Conservation (phyloP, 2,329 filamentous ascomycete genomes). For the Sphaerulina vaccinii region DNA sequence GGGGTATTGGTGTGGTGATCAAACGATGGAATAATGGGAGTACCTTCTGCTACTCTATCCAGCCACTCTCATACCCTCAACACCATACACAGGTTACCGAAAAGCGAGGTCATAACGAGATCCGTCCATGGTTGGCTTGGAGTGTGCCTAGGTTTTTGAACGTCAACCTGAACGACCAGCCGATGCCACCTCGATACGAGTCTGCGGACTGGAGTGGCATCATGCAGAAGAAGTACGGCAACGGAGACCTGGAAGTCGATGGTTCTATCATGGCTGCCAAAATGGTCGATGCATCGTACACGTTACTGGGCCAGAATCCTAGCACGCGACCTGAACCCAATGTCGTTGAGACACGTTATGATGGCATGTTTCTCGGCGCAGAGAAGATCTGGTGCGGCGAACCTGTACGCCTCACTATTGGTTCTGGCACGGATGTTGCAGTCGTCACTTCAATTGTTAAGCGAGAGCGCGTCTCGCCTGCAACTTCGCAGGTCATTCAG, state of each 20-base stretch:
- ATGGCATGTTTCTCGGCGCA: conserved; percentile 56
- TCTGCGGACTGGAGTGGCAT: conserved; percentile 52
- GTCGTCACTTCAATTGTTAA: conserved; percentile 48
- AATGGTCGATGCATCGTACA: conserved; percentile 55
- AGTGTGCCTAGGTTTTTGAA: conserved; percentile 54
- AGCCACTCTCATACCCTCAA: conserved; percentile 44
- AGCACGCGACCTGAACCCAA: conserved; percentile 40
- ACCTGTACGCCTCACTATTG: conserved; percentile 52
- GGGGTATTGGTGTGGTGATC: conserved; percentile 54
- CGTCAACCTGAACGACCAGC: conserved; percentile 42
- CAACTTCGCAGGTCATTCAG: conserved; percentile 25
- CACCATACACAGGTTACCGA: conserved; percentile 38
- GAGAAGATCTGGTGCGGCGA: conserved; percentile 63
- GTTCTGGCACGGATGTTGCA: conserved; percentile 50
- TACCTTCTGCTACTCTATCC: conserved; percentile 33
- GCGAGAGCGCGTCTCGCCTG: conserved; percentile 31
- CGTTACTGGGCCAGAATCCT: conserved; percentile 51
- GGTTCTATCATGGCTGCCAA: conserved; percentile 59
- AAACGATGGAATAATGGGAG: conserved; percentile 42
- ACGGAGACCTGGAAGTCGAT: conserved; percentile 55
- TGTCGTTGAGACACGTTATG: conserved; percentile 48
- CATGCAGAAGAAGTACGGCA: conserved; percentile 44
- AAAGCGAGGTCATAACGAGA: conserved; percentile 44
- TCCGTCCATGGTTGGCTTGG: conserved; percentile 61
- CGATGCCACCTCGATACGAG: conserved; percentile 45